These are phyloP conservation scores for Mimosa pudica DNA, from an alignment of 306 rosid genomes.

Conservation along the genomic window DNA sequence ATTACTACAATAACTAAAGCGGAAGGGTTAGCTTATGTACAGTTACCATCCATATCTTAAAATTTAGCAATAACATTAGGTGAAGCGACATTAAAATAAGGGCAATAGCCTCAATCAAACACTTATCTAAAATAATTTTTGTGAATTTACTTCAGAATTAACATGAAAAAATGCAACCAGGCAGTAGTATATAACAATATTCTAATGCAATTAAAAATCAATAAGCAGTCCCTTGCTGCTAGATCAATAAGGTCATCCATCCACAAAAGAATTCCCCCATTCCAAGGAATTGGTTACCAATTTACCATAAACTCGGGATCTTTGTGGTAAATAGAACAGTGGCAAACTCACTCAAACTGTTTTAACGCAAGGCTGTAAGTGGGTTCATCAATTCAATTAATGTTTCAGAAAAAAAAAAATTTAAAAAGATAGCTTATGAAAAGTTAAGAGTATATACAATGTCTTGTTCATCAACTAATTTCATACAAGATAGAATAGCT, in stretches of 20 bases:
- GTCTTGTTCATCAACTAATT: constrained; percentile 6
- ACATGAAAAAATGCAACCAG: neutral
- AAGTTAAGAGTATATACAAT: neutral
- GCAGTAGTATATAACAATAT: constrained; percentile 3
- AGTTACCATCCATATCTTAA: neutral
- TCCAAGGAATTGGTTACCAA: constrained; percentile 8
- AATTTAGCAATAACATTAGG: constrained; percentile 21
- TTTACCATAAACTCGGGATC: neutral
- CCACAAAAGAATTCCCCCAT: constrained; percentile 19
- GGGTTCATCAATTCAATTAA: neutral
- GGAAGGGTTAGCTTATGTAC: constrained; percentile 9
- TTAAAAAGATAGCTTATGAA: constrained; percentile 6
- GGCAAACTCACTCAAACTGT: constrained; percentile 25
- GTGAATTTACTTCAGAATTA: neutral
- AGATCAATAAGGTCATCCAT: constrained; percentile 1
- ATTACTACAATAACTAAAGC: constrained; percentile 1
- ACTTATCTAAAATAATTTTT: constrained; percentile 4
- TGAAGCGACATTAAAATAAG: neutral
- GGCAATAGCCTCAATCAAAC: constrained; percentile 22
- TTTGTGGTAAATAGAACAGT: neutral
- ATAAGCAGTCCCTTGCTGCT: constrained; percentile 15
- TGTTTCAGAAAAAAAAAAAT: neutral
- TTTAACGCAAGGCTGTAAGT: neutral
- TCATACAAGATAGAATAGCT: constrained; percentile 20
- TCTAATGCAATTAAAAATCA: constrained; percentile 24